phyloP scores from a whole-genome alignment of 352 stramenopile genomes.

The Pythium aquatile region DNA sequence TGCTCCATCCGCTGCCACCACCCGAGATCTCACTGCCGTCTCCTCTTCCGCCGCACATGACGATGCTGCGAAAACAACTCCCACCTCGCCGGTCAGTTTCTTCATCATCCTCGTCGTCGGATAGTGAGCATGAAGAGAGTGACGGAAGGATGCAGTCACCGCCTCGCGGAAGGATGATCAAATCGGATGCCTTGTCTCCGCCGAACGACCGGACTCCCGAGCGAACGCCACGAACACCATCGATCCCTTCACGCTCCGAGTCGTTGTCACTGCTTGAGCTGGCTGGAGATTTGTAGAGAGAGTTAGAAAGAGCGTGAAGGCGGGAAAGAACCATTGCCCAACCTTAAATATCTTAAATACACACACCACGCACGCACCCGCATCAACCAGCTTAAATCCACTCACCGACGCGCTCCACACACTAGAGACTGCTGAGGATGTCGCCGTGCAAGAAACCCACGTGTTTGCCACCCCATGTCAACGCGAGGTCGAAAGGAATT shows the following conservation, averaged over 20 bases:
- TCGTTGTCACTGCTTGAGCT: conserved; percentile 61
- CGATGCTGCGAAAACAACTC: conserved; percentile 22
- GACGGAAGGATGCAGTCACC: neutral
- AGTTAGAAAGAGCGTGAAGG: neutral
- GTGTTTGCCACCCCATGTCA: conserved; percentile 75
- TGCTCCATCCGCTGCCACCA: conserved; percentile 48
- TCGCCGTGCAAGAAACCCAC: conserved; percentile 58
- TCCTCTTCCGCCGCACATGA: conserved; percentile 38
- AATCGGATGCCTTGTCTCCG: neutral
- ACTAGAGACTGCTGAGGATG: conserved; percentile 34
- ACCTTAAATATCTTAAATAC: conserved; percentile 31
- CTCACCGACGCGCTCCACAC: neutral
- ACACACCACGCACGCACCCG: neutral
- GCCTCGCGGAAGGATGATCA: neutral
- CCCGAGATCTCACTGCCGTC: conserved; percentile 37
- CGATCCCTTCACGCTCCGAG: conserved; percentile 19
- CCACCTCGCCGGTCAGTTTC: conserved; percentile 25
- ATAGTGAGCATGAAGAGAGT: conserved; percentile 1
- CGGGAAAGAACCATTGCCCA: neutral
- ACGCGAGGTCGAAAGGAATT: conserved; percentile 64
- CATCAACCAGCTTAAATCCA: neutral
- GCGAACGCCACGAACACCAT: conserved; percentile 16
- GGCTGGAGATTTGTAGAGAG: conserved; percentile 22
- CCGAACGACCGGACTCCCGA: conserved; percentile 18
- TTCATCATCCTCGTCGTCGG: conserved; percentile 34